phyloP scores from a whole-genome alignment of 2,329 filamentous ascomycete genomes.

The Monilinia laxa region DNA sequence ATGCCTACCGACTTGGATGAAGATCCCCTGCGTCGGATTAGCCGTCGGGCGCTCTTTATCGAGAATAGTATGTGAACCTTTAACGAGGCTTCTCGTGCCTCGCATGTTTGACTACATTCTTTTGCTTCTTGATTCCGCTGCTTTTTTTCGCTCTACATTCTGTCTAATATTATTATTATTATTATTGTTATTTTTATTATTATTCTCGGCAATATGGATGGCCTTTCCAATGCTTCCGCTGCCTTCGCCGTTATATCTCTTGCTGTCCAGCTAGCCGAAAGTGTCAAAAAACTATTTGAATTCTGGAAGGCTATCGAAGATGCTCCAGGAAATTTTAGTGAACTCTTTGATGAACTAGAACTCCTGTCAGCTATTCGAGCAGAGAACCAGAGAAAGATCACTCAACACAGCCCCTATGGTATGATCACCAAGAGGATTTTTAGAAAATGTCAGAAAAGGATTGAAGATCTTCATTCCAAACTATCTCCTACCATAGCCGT shows the following conservation, averaged over 20 bases:
- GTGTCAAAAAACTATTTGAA: background rate
- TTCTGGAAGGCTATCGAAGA: slow-evolving; percentile 12
- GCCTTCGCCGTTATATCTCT: slow-evolving; percentile 14
- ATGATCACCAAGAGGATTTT: background rate
- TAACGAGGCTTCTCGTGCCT: background rate
- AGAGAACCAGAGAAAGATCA: background rate
- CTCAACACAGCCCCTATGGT: background rate
- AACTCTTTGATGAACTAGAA: background rate
- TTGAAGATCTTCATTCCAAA: background rate
- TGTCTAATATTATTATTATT: background rate
- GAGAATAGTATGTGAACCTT: background rate
- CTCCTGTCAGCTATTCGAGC: background rate
- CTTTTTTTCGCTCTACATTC: background rate
- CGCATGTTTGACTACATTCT: background rate
- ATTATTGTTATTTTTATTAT: background rate
- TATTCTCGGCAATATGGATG: background rate
- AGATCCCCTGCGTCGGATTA: background rate
- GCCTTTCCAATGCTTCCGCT: slow-evolving; percentile 15
- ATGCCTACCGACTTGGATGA: slow-evolving; percentile 4
- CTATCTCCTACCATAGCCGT: background rate
- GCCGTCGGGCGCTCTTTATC: background rate
- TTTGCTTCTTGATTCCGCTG: no score
- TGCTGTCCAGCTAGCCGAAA: background rate
- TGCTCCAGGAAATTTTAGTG: background rate
- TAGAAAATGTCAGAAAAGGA: background rate